phyloP scores from a whole-genome alignment of 176 grass and related monocot genomes.

The Microstegium vimineum region DNA sequence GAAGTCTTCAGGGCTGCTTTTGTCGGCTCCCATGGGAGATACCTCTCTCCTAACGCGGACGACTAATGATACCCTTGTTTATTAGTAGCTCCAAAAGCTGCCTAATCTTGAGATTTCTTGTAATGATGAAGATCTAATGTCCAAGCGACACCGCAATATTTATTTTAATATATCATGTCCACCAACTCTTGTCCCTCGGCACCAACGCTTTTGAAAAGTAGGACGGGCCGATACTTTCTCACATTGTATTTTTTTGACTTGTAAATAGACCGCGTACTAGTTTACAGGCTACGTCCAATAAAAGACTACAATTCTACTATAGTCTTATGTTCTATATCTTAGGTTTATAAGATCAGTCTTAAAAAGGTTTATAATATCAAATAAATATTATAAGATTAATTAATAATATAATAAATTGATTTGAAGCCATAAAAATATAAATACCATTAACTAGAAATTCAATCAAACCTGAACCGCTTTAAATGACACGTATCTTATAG shows the following conservation, averaged over 20 bases:
- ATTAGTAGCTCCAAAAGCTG: not conserved
- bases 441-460: too few relatives aligned
- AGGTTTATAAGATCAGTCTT: too few relatives aligned
- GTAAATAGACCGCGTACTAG: too few relatives aligned
- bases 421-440: too few relatives aligned
- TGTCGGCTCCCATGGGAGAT: not conserved
- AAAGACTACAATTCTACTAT: too few relatives aligned
- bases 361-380: too few relatives aligned
- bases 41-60: not conserved
- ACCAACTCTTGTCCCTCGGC: conserved; percentile 10
- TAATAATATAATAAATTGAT: too few relatives aligned
- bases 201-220: not conserved
- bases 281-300: too few relatives aligned
- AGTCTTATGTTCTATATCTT: too few relatives aligned
- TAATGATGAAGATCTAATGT: conserved; percentile 29
- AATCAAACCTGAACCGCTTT: too few relatives aligned
- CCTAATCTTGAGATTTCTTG: conserved; percentile 7
- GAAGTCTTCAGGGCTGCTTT: not conserved
- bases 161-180: not conserved
- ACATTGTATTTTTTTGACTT: not conserved
- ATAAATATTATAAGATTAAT: too few relatives aligned
- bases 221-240: not conserved
- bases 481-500: too few relatives aligned
- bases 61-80: not conserved
- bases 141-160: not conserved